Percentiles rank a stretch among this genome's conserved stretches.
Conservation (phyloP, 495 filamentous ascomycete genomes). For the Penicillium coprophilum region DNA sequence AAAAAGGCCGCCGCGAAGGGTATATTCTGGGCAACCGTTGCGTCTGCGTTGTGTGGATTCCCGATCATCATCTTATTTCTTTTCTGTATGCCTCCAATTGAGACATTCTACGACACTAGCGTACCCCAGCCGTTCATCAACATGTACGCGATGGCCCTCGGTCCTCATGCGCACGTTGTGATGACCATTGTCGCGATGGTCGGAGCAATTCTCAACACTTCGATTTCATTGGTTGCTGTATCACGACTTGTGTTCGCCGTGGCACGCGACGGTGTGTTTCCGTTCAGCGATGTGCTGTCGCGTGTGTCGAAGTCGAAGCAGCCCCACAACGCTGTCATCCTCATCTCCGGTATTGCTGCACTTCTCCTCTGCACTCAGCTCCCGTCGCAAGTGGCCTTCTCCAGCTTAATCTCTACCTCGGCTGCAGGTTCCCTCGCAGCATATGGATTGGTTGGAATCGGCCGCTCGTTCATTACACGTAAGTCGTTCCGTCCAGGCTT, state of each 20-base stretch:
- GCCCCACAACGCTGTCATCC: conserved; percentile 40
- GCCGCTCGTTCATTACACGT: conserved; percentile 34
- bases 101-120: conserved; percentile 30
- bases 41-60: conserved; percentile 35
- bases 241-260: conserved; percentile 43
- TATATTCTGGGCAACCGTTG: conserved; percentile 39
- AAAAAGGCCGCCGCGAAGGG: conserved; percentile 39
- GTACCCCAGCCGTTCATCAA: conserved; percentile 42
- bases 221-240: conserved; percentile 39
- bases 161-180: conserved; percentile 37
- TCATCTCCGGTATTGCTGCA: conserved; percentile 33
- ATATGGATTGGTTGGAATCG: conserved; percentile 37
- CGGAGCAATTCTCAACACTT: conserved; percentile 37
- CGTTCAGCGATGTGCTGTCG: conserved; percentile 32
- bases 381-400: conserved; percentile 37
- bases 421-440: conserved; percentile 39
- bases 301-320: conserved; percentile 38
- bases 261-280: conserved; percentile 39
- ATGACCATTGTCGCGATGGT: conserved; percentile 39
- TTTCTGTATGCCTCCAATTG: conserved; percentile 38
- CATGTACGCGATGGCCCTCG: conserved; percentile 38
- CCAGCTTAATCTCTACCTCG: conserved; percentile 35
- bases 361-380: conserved; percentile 39
- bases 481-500: conserved; percentile 34
- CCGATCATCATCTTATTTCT: conserved; percentile 39